Base-by-base conservation (phyloP, 73 alveolate species). In the Effrenium voratum region DNA sequence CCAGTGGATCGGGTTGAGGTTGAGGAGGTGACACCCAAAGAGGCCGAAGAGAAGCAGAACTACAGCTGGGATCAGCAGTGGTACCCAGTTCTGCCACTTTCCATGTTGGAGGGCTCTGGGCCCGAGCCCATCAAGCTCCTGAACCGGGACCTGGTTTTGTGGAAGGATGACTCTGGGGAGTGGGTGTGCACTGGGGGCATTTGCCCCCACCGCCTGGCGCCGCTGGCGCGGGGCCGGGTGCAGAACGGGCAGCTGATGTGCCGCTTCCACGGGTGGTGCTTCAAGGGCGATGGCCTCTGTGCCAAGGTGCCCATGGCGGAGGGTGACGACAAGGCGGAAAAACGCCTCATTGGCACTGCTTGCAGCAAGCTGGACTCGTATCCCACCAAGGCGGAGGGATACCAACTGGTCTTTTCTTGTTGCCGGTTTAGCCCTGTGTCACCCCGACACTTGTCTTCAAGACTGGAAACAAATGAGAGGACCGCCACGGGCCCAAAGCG, bases 191-290 rank as follows among this genome's bases (percentile, higher is more conserved):
- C 60, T 8, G 80, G 66, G 22, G 97, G 97, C 30, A 90, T 90
- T 68, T 90, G 97, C 36, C 97, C 97, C 2, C 97, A 90, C 38
- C 66, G 97, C 26, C 75, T 90, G 44, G 97, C 97, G 2, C 97
- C 97, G 32, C 46, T 90, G 75, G 97, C 97, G 19, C 97, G 47
- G 66, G 97, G 97, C 30, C 45, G 97, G 15, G 97, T 90, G 75
- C 66, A 50, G n/a, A 44, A 90, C 30, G 97, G 97, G 10, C 50
- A 90, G 41, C 88, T 90, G 40, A 90, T 90, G 97, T 90, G 97
- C 80, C 97, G 97, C 22, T 90, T 68, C 66, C 97, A 90, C 46
- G 97, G 97, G 16, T 90, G 97, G 97, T 66, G 88, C 52, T 90
- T 90, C 75, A 90, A 70, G 38, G 97, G 97, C 55, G 55, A 90